A percentile compares a stretch with the other conserved stretches of the same genome.
Evolutionary conservation across 108 stramenopile species (phyloP).

Genomic region (Phaeodactylum tricornutum): DNA sequence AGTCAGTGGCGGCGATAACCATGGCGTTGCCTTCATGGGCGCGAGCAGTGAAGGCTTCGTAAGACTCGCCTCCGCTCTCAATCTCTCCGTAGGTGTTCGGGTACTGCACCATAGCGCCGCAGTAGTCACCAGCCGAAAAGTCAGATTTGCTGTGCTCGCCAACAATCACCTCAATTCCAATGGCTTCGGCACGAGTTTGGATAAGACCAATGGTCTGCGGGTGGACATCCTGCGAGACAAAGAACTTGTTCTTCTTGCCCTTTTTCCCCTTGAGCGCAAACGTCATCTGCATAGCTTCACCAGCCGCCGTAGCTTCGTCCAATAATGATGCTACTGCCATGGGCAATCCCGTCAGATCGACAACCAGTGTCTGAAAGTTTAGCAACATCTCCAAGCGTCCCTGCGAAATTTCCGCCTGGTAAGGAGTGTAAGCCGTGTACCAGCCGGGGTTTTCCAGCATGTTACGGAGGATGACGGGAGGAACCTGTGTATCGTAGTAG

Average conservation of each 20-base stretch:
- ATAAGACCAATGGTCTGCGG: constrained; percentile 94
- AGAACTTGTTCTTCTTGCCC: constrained; percentile 87
- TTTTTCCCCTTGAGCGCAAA: constrained; percentile 82
- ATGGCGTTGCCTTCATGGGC: constrained; percentile 73
- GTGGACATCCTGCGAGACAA: constrained; percentile 87
- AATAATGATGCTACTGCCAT: constrained; percentile 93
- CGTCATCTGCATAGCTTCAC: constrained; percentile 98
- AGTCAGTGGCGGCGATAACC: constrained; percentile 93
- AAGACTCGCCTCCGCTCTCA: constrained; percentile 74
- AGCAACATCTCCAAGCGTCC: constrained; percentile 97
- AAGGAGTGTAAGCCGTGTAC: constrained; percentile 99
- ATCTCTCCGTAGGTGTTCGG: constrained; percentile 94
- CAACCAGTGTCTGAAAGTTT: constrained; percentile 98
- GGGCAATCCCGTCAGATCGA: constrained; percentile 96
- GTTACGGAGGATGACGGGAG: constrained; percentile 93
- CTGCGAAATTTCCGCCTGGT: constrained; percentile 99
- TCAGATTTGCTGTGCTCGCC: constrained; percentile 74
- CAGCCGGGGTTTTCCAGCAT: constrained; percentile 99
- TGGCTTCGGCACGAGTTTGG: constrained; percentile 82
- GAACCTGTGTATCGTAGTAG: constrained; percentile 94
- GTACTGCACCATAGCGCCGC: constrained; percentile 97
- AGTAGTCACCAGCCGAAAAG: constrained; percentile 67
- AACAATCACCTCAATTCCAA: constrained; percentile 87
- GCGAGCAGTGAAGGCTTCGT: constrained; percentile 65
- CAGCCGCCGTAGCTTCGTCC: constrained; percentile 95